Evolutionary conservation across 148 eudicot genomes (phyloP), one percentile per base, ranked within the genome.

Genomic region (Amaranthus hypochondriacus): DNA sequence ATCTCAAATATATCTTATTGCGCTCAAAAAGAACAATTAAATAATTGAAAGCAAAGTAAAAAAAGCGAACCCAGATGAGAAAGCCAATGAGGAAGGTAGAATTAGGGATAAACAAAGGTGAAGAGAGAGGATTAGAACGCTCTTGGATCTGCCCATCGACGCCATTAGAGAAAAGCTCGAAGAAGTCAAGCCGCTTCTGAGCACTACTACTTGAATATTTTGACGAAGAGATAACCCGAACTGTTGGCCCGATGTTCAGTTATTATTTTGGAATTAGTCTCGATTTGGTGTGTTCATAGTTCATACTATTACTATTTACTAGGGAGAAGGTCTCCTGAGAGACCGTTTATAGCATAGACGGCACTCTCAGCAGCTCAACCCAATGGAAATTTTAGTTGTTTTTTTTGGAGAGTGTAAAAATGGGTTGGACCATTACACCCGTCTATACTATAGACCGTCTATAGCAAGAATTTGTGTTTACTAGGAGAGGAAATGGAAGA

Each of bases 31-130:
- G 2, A 28, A 28, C 39, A 28, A 28, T 28, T 2, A 64, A 12
- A 7, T 48, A 13, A 18, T 51, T 11, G 3, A 56, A 15, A 39
- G 9, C 48, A 71, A 53, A 13, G 0, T 48, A 63, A 47, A 50
- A 70, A 44, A 51, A 28, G 59, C 72, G 9, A 39, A 80, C 83
- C 79, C 76, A 76, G 76, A 71, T 57, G 82, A 70, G 57, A 71
- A 12, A 71, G 82, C 79, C 18, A 46, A 55, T 3, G 79, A 28
- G 48, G 60, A 48, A 62, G 79, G 72, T 10, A 75, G 18, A 61
- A 71, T 42, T 6, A 71, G 76, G 69, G 13, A 75, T 52, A 75
- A 48, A 59, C 64, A 76, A 28, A 80, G 76, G 7, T 39, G 64
- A 21, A 76, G 73, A 52, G 76, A 75, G 11, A 80, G 52, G 51